Evolutionary conservation across 352 stramenopile genomes (phyloP).

Genomic region (Globisporangium viniferum): DNA sequence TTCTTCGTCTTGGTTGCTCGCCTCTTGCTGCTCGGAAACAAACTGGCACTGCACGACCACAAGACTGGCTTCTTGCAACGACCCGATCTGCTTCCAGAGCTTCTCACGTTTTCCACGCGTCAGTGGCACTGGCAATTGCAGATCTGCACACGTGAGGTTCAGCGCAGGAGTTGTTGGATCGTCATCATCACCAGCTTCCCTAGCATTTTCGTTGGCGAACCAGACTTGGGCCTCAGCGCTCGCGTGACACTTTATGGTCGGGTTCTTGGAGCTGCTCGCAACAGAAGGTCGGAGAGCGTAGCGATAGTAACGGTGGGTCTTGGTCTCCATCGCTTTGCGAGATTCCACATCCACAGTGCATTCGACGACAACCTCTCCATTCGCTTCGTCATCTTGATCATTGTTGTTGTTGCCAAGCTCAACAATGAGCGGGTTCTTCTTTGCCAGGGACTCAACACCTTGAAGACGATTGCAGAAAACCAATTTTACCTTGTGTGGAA

Average conservation of each 20-base stretch:
- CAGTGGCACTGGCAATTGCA: conserved; percentile 34
- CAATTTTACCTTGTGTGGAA: conserved; percentile 36
- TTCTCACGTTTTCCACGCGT: conserved; percentile 21
- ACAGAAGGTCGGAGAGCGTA: conserved; percentile 35
- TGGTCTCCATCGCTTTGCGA: conserved; percentile 54
- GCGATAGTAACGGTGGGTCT: conserved; percentile 53
- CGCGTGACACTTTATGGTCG: conserved; percentile 30
- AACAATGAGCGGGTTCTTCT: conserved; percentile 57
- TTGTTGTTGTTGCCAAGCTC: conserved; percentile 47
- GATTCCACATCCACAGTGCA: conserved; percentile 42
- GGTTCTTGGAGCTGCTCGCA: not conserved
- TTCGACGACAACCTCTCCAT: conserved; percentile 26
- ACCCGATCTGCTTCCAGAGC: conserved; percentile 75
- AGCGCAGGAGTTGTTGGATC: conserved; percentile 9
- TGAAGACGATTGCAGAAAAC: conserved; percentile 33
- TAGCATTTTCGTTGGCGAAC: too few relatives aligned
- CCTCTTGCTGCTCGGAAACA: conserved; percentile 21
- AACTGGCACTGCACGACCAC: conserved; percentile 80
- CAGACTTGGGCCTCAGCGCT: conserved; percentile 32
- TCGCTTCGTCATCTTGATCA: not conserved
- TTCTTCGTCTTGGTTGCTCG: conserved; percentile 21
- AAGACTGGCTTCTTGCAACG: conserved; percentile 52
- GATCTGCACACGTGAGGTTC: conserved; percentile 32
- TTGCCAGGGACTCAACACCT: conserved; percentile 1
- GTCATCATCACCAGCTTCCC: too few relatives aligned